Conservation (phyloP, 495 filamentous ascomycete species). For the Penicillium cataractarum region DNA sequence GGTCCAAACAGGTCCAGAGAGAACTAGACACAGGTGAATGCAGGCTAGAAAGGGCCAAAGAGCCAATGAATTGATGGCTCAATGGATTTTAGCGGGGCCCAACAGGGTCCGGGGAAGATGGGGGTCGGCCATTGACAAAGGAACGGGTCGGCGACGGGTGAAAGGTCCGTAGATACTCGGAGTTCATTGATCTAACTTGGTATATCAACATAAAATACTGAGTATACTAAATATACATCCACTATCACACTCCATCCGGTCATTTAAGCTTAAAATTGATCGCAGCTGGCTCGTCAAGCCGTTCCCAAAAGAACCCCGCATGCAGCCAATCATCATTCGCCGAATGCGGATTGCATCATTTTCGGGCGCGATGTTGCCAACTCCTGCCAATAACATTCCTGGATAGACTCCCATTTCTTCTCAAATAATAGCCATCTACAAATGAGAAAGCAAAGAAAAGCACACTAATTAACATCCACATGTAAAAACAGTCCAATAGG, state of each 20-base stretch:
- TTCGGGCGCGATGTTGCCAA: constrained; percentile 6
- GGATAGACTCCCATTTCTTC: not conserved
- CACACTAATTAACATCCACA: not conserved
- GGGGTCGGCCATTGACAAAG: not conserved
- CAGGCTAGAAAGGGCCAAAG: not conserved
- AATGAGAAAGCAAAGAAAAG: not conserved
- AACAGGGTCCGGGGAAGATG: not conserved
- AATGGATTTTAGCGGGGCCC: not conserved
- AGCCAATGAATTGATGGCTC: not conserved
- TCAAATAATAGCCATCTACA: not conserved
- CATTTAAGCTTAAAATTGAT: not conserved
- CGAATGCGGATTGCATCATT: constrained; percentile 17
- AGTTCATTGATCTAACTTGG: not conserved
- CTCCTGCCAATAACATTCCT: not conserved
- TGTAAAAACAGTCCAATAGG: not conserved
- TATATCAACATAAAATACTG: not conserved
- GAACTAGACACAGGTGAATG: not conserved
- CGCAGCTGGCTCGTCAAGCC: not conserved
- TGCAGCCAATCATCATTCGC: constrained; percentile 10
- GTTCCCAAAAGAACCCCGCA: not conserved
- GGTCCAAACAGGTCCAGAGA: not conserved
- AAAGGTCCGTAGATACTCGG: too few species aligned
- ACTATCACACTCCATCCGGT: not conserved
- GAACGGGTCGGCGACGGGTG: not conserved
- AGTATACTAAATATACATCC: not conserved